A percentile compares a stretch with the other conserved stretches of the same genome.
These are phyloP conservation scores for Hysterangium stoloniferum DNA, from an alignment of 768 basidiomycete species.

Conservation along the genomic window DNA sequence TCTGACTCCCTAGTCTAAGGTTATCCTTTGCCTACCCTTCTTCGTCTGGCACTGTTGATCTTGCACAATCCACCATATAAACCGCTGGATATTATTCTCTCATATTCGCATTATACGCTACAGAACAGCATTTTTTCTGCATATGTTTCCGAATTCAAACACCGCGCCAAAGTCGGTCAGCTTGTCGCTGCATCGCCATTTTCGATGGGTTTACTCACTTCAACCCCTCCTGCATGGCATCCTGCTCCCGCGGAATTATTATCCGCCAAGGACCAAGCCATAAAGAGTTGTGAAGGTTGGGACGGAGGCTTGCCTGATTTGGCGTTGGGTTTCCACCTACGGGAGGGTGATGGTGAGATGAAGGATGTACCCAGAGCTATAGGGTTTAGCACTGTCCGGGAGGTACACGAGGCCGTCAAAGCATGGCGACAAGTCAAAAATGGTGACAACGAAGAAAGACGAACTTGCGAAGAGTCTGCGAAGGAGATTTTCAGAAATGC, in stretches of 20 bases:
- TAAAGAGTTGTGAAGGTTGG: constrained; percentile 27
- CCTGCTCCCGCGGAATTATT: constrained; percentile 53
- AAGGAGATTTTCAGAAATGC: constrained; percentile 37
- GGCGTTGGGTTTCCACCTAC: constrained; percentile 66
- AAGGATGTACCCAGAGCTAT: constrained; percentile 51
- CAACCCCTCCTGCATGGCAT: constrained; percentile 60
- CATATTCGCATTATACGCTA: constrained; percentile 74
- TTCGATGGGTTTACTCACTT: constrained; percentile 72
- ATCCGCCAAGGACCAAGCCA: constrained; percentile 34
- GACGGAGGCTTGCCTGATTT: constrained; percentile 48
- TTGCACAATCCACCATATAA: constrained; percentile 55
- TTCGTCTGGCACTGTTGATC: constrained; percentile 73
- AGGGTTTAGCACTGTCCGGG: constrained; percentile 59
- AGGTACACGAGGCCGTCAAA: constrained; percentile 67
- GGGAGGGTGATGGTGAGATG: constrained; percentile 22
- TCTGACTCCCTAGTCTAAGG: constrained; percentile 26
- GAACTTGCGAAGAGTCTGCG: constrained; percentile 38
- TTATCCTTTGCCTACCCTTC: constrained; percentile 74
- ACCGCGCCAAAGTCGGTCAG: constrained; percentile 58
- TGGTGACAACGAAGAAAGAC: constrained; percentile 26
- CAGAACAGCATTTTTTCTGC: constrained; percentile 57
- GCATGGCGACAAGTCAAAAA: constrained; percentile 59
- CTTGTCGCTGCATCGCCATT: constrained; percentile 76
- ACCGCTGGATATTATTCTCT: constrained; percentile 72
- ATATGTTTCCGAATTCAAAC: constrained; percentile 49